A percentile compares a stretch with the other conserved stretches of the same genome.
Conservation (phyloP, 1,284 basidiomycete genomes). For the Tylopilus sp. region DNA sequence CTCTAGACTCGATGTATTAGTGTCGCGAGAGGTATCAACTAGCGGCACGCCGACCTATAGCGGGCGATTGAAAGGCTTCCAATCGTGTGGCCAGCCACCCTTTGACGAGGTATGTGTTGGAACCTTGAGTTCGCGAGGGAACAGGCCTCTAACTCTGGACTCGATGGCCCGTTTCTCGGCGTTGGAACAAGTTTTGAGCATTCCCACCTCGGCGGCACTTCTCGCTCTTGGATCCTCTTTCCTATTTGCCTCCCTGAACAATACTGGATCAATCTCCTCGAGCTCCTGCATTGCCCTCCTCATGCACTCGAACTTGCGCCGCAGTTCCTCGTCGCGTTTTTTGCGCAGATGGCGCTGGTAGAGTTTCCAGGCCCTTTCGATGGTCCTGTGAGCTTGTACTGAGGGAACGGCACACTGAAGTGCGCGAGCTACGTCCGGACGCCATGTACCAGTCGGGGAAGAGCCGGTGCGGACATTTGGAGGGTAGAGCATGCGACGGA, state of each 20-base stretch:
- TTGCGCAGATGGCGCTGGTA: slow-evolving; percentile 74
- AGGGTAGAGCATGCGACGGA: slow-evolving; percentile 79
- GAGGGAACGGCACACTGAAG: slow-evolving; percentile 76
- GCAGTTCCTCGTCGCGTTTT: slow-evolving; percentile 60
- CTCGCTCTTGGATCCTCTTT: slow-evolving; percentile 69
- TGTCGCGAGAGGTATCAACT: background rate
- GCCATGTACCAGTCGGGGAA: slow-evolving; percentile 78
- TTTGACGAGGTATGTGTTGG: slow-evolving; percentile 77
- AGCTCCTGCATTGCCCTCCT: slow-evolving; percentile 77
- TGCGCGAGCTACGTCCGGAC: slow-evolving; percentile 66
- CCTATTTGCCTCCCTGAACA: slow-evolving; percentile 75
- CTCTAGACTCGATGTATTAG: slow-evolving; percentile 7
- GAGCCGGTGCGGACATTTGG: slow-evolving; percentile 63
- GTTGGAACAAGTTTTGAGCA: slow-evolving; percentile 60
- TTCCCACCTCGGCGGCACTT: slow-evolving; percentile 52
- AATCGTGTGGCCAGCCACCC: slow-evolving; percentile 78
- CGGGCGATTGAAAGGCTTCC: slow-evolving; percentile 58
- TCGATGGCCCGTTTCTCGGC: slow-evolving; percentile 70
- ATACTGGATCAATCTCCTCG: slow-evolving; percentile 57
- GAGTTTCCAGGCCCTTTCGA: slow-evolving; percentile 88
- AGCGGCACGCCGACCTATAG: slow-evolving; percentile 28
- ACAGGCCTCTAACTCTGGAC: slow-evolving; percentile 74
- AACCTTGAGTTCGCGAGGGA: slow-evolving; percentile 76
- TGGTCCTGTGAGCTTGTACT: slow-evolving; percentile 88
- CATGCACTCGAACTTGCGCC: slow-evolving; percentile 76